Conservation (phyloP, 108 stramenopile genomes). For the Ochromonas danica region DNA sequence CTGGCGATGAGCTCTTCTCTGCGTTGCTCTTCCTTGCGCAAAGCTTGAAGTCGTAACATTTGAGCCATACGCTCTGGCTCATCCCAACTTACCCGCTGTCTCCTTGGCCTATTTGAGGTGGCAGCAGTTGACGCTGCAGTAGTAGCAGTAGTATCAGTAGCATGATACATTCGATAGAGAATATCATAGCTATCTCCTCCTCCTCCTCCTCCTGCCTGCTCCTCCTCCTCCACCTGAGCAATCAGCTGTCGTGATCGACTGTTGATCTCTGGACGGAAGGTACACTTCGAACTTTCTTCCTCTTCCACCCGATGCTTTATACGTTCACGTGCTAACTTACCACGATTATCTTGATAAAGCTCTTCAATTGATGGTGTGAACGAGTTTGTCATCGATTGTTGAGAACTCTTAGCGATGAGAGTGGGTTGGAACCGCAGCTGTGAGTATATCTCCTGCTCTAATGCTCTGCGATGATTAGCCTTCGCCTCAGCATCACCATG, state of each 20-base stretch:
- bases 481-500: neutral
- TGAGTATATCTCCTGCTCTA: no score
- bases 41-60: neutral
- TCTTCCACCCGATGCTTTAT: neutral
- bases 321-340: neutral
- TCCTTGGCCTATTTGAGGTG: neutral
- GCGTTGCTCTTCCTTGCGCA: slow-evolving; percentile 3
- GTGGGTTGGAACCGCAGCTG: no score
- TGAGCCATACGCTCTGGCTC: neutral
- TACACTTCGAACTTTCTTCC: neutral
- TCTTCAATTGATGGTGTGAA: no score
- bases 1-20: neutral
- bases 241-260: neutral
- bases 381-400: no score
- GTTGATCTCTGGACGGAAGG: neutral
- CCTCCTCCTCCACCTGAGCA: no score
- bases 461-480: no score
- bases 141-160: no score
- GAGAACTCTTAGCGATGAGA: no score
- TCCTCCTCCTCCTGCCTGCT: no score
- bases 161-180: slow-evolving; percentile 1
- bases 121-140: no score
- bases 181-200: no score
- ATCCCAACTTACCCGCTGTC: neutral
- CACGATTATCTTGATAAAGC: neutral